Evolutionary conservation across 208 protist species (phyloP), one percentile per base, ranked within the genome.

Genomic region (Acanthamoeba pearcei): DNA sequence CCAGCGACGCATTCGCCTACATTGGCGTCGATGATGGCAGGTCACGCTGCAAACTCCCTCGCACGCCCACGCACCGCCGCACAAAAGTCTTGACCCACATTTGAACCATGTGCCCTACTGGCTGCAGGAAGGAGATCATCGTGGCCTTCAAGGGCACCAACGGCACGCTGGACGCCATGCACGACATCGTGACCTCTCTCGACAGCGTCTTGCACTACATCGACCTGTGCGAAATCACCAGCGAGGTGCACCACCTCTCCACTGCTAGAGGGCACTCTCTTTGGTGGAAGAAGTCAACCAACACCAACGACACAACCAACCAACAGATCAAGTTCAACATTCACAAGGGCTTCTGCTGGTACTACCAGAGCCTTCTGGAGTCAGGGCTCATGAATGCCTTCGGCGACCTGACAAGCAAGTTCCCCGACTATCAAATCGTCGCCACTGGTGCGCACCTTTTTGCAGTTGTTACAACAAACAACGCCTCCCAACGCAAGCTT

Each of bases 321-420:
- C 2, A 6, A 66, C 60, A 78, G 70, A 1, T 78, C 70, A 13
- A 27, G 32, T 82, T 42, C 15, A 46, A 55, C 15, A 29, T 82
- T 10, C 74, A 82, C 74, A 82, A 82, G 46, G 74, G 74, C 17
- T 55, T 82, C 74, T 82, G 74, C 74, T 82, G 74, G 74, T 55
- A 53, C 46, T 82, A 82, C 74, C 38, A 46, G 74, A 55, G 9
- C 46, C 38, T 82, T 1, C 29, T 13, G 17, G 42, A 27, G 1
- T 19, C 19, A 3, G 74, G 46, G n/a, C 32, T 82, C 74, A 24
- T 55, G 1, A 29, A 5, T 4, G 5, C 42, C 0, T 51, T 82
- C 1, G 8, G 0, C 38, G 1, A 32, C 0, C 8, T 82, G 35
- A n/a, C 2, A 19, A 2, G 2, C 15, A 5, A 46, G 17, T 82